These are phyloP conservation scores for Arctium lappa DNA, from an alignment of 129 eudicot species.

Conservation along the genomic window DNA sequence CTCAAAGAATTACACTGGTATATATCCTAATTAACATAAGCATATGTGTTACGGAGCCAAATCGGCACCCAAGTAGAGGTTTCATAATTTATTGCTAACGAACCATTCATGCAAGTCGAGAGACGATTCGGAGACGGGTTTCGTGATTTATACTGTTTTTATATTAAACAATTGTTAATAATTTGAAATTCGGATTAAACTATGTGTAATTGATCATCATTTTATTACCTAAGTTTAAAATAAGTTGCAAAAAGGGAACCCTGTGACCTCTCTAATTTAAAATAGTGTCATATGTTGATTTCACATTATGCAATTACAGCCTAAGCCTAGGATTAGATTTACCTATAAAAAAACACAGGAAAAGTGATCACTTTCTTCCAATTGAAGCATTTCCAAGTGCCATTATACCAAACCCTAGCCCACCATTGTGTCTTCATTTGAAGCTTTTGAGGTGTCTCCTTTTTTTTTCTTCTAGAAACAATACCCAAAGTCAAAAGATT, in stretches of 20 bases:
- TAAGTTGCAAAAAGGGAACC: not conserved
- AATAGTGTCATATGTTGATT: not conserved
- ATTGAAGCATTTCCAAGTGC: conserved; percentile 23
- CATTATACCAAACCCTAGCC: conserved; percentile 34
- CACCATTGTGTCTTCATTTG: conserved; percentile 21
- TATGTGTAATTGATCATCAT: not conserved
- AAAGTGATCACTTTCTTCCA: conserved; percentile 7
- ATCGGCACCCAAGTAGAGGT: no score
- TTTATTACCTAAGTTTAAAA: not conserved
- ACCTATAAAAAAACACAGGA: conserved; percentile 20
- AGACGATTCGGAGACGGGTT: not conserved
- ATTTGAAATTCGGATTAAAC: not conserved
- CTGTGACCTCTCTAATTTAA: not conserved
- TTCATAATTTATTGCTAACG: no score
- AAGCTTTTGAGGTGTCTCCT: conserved; percentile 24
- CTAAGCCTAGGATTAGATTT: conserved; percentile 20
- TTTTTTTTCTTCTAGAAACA: not conserved
- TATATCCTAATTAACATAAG: not conserved
- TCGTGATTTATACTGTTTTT: not conserved
- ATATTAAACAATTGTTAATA: not conserved
- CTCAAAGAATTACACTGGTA: not conserved
- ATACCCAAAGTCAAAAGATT: conserved; percentile 21
- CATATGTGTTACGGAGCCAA: not conserved
- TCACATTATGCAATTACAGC: conserved; percentile 17
- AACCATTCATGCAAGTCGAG: not conserved